Percentiles rank a stretch among this genome's conserved stretches.
phyloP scores from a whole-genome alignment of 331 rosid species.

The Pyrus hybrid region DNA sequence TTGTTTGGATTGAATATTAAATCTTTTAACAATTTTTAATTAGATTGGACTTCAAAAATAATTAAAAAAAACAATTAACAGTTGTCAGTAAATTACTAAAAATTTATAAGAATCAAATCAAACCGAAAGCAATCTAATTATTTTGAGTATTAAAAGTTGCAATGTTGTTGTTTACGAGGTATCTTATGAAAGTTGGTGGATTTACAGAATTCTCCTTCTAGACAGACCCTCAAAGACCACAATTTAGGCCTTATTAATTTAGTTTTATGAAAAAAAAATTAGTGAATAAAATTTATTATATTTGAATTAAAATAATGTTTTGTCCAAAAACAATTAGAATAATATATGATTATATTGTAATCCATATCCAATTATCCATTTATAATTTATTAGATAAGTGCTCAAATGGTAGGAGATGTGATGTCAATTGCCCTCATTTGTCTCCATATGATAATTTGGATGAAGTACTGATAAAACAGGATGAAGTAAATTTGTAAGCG shows the following conservation, averaged over 20 bases:
- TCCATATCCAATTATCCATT: not conserved
- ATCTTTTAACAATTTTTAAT: not conserved
- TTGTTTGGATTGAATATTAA: not conserved
- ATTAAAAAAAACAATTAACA: not conserved
- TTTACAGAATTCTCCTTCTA: not conserved
- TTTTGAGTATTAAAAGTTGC: not conserved
- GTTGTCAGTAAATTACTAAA: not conserved
- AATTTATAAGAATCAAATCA: constrained; percentile 4
- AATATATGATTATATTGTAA: not conserved
- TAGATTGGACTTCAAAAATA: not conserved
- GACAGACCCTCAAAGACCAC: not conserved
- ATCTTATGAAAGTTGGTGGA: not conserved
- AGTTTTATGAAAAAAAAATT: not conserved
- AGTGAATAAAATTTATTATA: not conserved
- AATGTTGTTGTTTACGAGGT: not conserved
- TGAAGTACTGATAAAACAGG: too few species aligned
- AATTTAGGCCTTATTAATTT: not conserved
- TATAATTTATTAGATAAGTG: not conserved
- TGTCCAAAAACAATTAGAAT: not conserved
- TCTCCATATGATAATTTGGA: not conserved
- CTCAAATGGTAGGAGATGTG: not conserved
- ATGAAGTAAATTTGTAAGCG: too few species aligned
- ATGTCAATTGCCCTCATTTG: not conserved
- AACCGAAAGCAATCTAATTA: not conserved
- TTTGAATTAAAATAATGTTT: not conserved